phyloP scores from a whole-genome alignment of 2,329 filamentous ascomycete genomes.

The Exophiala bonariae region DNA sequence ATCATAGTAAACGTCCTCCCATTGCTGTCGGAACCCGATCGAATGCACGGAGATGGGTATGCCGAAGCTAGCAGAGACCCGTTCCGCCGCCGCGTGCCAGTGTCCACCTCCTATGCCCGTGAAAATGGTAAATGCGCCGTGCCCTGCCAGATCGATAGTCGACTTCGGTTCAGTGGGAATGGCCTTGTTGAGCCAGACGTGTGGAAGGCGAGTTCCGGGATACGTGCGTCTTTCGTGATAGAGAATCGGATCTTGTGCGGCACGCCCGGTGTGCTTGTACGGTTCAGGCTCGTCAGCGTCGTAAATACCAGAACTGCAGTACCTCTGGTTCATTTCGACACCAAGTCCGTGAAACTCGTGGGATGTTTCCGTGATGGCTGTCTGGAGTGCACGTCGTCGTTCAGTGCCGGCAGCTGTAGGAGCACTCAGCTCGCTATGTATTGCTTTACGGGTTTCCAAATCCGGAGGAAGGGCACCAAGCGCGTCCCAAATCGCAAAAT shows the following conservation, averaged over 20 bases:
- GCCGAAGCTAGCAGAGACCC: conserved; percentile 39
- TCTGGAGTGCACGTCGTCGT: conserved; percentile 40
- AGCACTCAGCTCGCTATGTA: conserved; percentile 43
- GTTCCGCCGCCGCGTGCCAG: conserved; percentile 53
- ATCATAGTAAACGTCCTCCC: conserved; percentile 62
- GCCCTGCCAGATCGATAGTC: conserved; percentile 61
- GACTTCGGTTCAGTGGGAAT: conserved; percentile 50
- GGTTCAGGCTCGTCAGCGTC: conserved; percentile 39
- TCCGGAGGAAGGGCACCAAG: conserved; percentile 44
- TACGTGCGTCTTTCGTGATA: conserved; percentile 52
- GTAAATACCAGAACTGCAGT: conserved; percentile 46
- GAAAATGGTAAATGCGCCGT: conserved; percentile 52
- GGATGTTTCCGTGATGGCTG: conserved; percentile 43
- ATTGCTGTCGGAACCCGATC: conserved; percentile 60
- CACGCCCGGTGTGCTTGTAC: conserved; percentile 14
- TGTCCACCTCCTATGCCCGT: conserved; percentile 55
- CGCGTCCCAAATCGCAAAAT: conserved; percentile 46
- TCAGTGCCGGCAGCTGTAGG: conserved; percentile 37
- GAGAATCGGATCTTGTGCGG: conserved; percentile 40
- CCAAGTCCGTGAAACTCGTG: conserved; percentile 58
- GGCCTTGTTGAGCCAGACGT: conserved; percentile 60
- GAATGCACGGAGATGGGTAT: conserved; percentile 51
- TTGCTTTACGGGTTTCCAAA: conserved; percentile 38
- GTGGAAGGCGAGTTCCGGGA: conserved; percentile 61
- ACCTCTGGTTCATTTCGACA: conserved; percentile 62